Evolutionary conservation across 331 rosid species (phyloP), one percentile per base, ranked within the genome.

Genomic region (Quercus lobata): DNA sequence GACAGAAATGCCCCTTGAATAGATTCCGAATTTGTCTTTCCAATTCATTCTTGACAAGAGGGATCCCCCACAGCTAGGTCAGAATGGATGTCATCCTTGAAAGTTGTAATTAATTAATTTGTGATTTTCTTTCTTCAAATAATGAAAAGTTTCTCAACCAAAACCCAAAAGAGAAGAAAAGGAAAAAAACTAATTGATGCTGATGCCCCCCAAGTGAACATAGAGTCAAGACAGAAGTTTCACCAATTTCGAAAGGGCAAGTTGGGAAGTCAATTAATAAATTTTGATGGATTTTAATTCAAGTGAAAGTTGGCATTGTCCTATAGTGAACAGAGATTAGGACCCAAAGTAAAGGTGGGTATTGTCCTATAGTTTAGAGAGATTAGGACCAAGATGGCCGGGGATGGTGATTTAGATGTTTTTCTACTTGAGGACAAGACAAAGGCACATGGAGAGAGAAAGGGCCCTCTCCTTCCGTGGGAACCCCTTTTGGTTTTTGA

Each of bases 341-440:
- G 21, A 61, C 80, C 76, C 69, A 77, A 74, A 77, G 70, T 32
- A 32, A 37, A 72, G 76, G 79, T 73, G 74, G 81, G 80, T 55
- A 80, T 75, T 88, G 89, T 79, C 89, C 22, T 76, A 71, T 83
- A 78, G 79, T 53, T 35, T 72, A 62, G 72, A 69, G 78, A 34
- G 76, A 63, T 35, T 55, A 75, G 75, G 53, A 34, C 44, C 76
- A 85, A 80, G 69, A 57, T 83, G 86, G 75, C 60, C 70, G 88
- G 71, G 62, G 30, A 4, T 35, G 80, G 80, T 89, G 87, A 88
- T 88, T 85, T 80, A 79, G 91, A 88, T 89, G 91, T 88, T 82
- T 90, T 77, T 76, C 90, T 87, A 86, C 89, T 89, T 72, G 71
- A 91, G 80, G 93, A 88, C 84, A 83, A 85, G 94, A 92, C 95